Evolutionary conservation across 495 filamentous ascomycete genomes (phyloP), one percentile per base, ranked within the genome.

Genomic region (Penicillium paradoxum): DNA sequence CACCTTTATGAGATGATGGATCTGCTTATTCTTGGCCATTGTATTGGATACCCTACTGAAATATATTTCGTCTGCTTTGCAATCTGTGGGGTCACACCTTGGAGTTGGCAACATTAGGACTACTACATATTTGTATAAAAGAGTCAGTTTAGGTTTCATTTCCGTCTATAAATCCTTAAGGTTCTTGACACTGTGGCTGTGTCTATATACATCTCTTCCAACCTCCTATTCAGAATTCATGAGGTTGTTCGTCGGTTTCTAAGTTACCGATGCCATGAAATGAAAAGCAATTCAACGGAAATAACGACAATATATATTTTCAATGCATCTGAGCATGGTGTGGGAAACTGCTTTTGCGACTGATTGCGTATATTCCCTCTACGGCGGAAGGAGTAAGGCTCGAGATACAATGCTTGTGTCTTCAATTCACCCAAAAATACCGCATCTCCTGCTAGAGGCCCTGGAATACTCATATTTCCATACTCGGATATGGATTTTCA

Each of bases 1-100:
- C 79, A 39, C 91, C 91, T 13, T 57, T 88, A 41, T 95, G 41
- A 63, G 4, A 19, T 39, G 11, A 22, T 22, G 3, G 0, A 21
- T 6, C 3, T 29, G 18, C 6, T n/a, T 40, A 36, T 14, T 46
- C 19, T 46, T 40, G 41, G 32, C 18, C 43, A 13, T n/a, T 39
- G 51, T 18, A 30, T 38, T 51, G 14, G 39, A 51, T 51, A 51
- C 49, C 49, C 49, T 7, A 36, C 25, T 9, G 1, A 39, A 11
- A 27, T 30, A 25, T 32, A 3, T 6, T 32, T 32, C 10, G 29
- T 32, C 10, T 32, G 9, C 9, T 2, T 32, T 11, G 29, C 4
- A 8, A 32, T 8, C 6, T 11, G 10, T 32, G 10, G 29, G 10
- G 2, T 2, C 10, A 2, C 29, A 32, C 29, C 29, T 32, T 32